Evolutionary conservation across 345 rosid genomes (phyloP).

Genomic region (Hibiscus tridactylites): DNA sequence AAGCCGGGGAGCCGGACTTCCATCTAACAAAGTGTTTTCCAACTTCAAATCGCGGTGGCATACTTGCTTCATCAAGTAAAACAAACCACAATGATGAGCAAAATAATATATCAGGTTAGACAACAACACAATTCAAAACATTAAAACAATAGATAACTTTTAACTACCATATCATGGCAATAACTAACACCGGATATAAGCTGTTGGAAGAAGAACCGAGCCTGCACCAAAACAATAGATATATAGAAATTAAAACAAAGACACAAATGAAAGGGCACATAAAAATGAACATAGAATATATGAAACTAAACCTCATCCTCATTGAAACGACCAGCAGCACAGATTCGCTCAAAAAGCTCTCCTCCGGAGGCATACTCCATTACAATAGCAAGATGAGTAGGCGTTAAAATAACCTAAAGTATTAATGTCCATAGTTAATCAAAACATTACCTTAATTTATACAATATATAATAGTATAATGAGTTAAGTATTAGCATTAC

Average conservation of each 20-base stretch:
- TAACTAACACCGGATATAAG: constrained; percentile 92
- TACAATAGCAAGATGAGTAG: constrained; percentile 89
- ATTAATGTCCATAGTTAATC: constrained; percentile 1
- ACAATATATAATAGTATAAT: not conserved
- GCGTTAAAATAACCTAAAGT: constrained; percentile 70
- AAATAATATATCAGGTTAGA: not conserved
- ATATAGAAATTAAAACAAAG: not conserved
- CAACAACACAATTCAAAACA: not conserved
- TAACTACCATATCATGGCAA: constrained; percentile 87
- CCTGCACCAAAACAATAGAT: constrained; percentile 34
- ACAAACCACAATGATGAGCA: constrained; percentile 12
- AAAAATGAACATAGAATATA: not conserved
- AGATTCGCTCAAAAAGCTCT: constrained; percentile 79
- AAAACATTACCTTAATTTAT: not conserved
- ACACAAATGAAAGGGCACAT: not conserved
- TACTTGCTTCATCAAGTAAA: constrained; percentile 58
- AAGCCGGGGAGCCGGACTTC: constrained; percentile 87
- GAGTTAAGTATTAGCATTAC: constrained; percentile 23
- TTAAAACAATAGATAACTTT: not conserved
- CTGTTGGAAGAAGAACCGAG: constrained; percentile 96
- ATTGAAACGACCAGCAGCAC: constrained; percentile 76
- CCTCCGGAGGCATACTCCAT: constrained; percentile 99
- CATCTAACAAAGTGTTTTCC: constrained; percentile 89
- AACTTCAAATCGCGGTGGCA: constrained; percentile 90
- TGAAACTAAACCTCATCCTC: constrained; percentile 70